phyloP scores from a whole-genome alignment of 768 basidiomycete genomes.

The Boletus rufocinnamomeus region DNA sequence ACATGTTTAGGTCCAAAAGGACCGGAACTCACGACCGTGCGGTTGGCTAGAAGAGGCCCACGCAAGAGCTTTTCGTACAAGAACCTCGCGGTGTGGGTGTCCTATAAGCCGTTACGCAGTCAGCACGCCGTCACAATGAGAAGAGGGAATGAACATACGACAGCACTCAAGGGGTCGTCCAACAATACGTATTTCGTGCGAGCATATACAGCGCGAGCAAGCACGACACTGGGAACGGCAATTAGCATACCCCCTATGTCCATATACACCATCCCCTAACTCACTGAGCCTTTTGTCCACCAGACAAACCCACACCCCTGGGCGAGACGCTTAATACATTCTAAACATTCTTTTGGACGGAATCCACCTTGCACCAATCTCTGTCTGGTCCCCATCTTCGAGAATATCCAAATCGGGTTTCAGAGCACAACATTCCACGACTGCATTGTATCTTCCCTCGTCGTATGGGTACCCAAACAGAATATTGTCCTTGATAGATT shows the following conservation, averaged over 20 bases:
- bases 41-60: slow-evolving; percentile 62
- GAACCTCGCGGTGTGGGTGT: slow-evolving; percentile 66
- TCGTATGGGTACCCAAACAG: slow-evolving; percentile 72
- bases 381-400: slow-evolving; percentile 84
- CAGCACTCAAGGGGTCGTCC: slow-evolving; percentile 81
- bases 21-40: slow-evolving; percentile 59
- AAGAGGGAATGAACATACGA: slow-evolving; percentile 47
- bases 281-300: slow-evolving; percentile 80
- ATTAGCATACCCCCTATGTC: slow-evolving; percentile 6
- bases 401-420: slow-evolving; percentile 77
- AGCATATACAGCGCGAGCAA: slow-evolving; percentile 82
- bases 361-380: slow-evolving; percentile 69
- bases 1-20: not conserved
- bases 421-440: slow-evolving; percentile 85
- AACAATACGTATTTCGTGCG: slow-evolving; percentile 68
- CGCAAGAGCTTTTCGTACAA: slow-evolving; percentile 64
- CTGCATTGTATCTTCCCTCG: slow-evolving; percentile 70
- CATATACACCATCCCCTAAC: slow-evolving; percentile 4
- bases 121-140: not conserved
- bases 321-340: not conserved
- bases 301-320: slow-evolving; percentile 74
- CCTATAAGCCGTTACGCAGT: slow-evolving; percentile 39
- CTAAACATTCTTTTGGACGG: not conserved
- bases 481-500: slow-evolving; percentile 80
- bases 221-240: slow-evolving; percentile 56